Evolutionary conservation across 164 flowering plant genomes (phyloP).

Genomic region (Stephania cephalantha): DNA sequence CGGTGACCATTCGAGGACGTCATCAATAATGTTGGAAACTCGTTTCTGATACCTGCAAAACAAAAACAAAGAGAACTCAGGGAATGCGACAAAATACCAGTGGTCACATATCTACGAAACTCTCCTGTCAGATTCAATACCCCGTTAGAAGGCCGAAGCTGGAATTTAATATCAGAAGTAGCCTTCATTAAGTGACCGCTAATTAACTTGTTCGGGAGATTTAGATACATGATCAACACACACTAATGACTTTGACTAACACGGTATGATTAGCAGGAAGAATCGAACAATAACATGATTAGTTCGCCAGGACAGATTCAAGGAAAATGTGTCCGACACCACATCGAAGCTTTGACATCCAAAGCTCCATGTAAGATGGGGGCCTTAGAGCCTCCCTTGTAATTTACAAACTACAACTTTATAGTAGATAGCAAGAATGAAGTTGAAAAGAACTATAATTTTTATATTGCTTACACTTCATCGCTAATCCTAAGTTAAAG

Average conservation of each 20-base stretch:
- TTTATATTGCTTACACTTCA: neutral
- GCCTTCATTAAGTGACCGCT: neutral
- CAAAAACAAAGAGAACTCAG: neutral
- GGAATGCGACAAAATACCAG: neutral
- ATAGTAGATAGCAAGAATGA: neutral
- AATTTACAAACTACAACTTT: too few species aligned
- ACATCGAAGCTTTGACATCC: neutral
- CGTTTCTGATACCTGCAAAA: conserved; percentile 86
- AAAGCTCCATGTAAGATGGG: neutral
- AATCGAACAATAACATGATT: neutral
- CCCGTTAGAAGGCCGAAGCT: neutral
- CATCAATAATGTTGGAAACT: conserved; percentile 91
- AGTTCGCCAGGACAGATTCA: neutral
- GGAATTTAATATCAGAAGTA: neutral
- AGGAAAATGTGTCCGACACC: neutral
- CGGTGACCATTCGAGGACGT: conserved; percentile 95
- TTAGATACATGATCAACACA: too few species aligned
- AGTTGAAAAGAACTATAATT: neutral
- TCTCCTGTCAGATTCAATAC: neutral
- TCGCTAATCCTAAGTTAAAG: neutral
- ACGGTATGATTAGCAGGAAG: neutral
- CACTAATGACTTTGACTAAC: neutral
- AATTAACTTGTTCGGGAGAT: neutral
- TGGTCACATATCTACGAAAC: neutral
- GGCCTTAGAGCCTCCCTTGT: neutral